These are phyloP conservation scores for Eragrostis nindensis DNA, from an alignment of 176 grass and related monocot species.

Conservation along the genomic window DNA sequence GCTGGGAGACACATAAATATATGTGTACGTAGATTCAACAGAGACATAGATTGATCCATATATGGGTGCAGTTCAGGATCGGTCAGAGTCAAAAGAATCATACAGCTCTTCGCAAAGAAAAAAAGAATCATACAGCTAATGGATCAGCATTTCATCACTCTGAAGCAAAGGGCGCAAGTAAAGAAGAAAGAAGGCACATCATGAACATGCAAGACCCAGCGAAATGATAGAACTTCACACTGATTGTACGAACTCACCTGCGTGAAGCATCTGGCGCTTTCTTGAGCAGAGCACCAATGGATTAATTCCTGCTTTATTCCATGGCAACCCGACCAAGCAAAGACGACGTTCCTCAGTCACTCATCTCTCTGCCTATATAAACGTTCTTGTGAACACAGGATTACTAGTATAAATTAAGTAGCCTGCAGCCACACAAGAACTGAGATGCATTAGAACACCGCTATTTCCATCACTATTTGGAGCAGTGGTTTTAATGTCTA, in stretches of 20 bases:
- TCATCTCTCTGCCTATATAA: neutral
- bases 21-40: neutral
- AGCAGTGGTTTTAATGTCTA: neutral
- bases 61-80: neutral
- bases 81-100: too few species aligned
- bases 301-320: slow-evolving; percentile 30
- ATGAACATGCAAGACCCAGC: too few species aligned
- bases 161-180: neutral
- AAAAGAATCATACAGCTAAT: neutral
- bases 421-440: neutral
- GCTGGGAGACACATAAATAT: neutral
- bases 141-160: neutral
- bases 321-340: slow-evolving; percentile 35
- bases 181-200: neutral
- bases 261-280: slow-evolving; percentile 9
- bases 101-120: too few species aligned
- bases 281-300: neutral
- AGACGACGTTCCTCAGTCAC: neutral
- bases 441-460: neutral
- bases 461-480: neutral
- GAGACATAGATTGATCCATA: neutral
- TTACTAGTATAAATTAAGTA: neutral
- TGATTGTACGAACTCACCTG: neutral
- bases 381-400: neutral
- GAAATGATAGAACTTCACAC: neutral